Evolutionary conservation across 139 green algal species (phyloP).

Genomic region (Tetradesmus obliquus): DNA sequence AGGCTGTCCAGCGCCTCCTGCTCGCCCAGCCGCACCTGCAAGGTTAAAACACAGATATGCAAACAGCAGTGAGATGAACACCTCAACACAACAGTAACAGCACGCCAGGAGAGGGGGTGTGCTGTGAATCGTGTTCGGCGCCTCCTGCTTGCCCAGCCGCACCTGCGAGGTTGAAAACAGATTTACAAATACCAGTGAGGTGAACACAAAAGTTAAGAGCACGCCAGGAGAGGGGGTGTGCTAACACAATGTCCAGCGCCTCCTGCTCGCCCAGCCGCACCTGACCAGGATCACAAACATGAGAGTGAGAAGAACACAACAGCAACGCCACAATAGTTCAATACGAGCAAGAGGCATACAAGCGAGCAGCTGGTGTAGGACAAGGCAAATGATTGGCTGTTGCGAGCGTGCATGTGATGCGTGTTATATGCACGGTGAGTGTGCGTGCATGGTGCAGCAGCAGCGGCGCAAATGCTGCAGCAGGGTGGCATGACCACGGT

Average conservation of each 20-base stretch:
- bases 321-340: too few relatives aligned
- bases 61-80: not conserved
- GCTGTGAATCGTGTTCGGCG: conserved; percentile 60
- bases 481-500: too few relatives aligned
- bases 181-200: not conserved
- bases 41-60: not conserved
- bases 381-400: too few relatives aligned
- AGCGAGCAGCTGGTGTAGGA: too few relatives aligned
- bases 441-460: too few relatives aligned
- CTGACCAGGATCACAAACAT: not conserved
- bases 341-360: too few relatives aligned
- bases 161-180: conserved; percentile 51
- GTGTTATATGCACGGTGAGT: too few relatives aligned
- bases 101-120: too few relatives aligned
- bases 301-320: too few relatives aligned
- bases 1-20: conserved; percentile 80
- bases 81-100: not conserved
- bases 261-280: conserved; percentile 85
- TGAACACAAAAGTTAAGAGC: not conserved
- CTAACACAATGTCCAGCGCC: conserved; percentile 65
- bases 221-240: too few relatives aligned
- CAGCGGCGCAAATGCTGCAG: too few relatives aligned
- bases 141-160: conserved; percentile 83
- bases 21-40: conserved; percentile 81
- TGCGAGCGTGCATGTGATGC: too few relatives aligned